Percentiles rank a stretch among this genome's conserved stretches.
Evolutionary conservation across 2,329 filamentous ascomycete species (phyloP).

Genomic region (Pseudogymnoascus sp.): DNA sequence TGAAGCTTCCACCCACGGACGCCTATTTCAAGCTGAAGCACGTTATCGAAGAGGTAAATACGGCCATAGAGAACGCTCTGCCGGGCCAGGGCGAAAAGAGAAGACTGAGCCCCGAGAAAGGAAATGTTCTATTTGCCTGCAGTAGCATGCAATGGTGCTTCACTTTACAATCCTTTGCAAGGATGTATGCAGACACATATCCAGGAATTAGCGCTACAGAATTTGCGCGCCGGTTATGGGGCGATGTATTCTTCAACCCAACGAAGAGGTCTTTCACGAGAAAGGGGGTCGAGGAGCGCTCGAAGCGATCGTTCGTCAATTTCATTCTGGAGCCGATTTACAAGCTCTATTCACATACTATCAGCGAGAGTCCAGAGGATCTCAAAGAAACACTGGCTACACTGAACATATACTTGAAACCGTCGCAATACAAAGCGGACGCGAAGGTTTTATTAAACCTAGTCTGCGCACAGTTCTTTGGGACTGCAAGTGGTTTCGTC

Average conservation of each 20-base stretch:
- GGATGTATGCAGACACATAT: constrained; percentile 90
- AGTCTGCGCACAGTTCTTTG: constrained; percentile 94
- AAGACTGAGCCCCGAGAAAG: constrained; percentile 88
- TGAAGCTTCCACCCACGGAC: constrained; percentile 88
- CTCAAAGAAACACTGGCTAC: constrained; percentile 69
- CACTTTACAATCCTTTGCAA: constrained; percentile 85
- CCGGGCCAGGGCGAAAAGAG: constrained; percentile 71
- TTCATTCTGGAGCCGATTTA: constrained; percentile 96
- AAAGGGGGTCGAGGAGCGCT: constrained; percentile 70
- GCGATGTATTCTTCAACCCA: constrained; percentile 94
- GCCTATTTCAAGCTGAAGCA: constrained; percentile 99
- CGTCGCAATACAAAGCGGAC: constrained; percentile 83
- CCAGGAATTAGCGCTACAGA: constrained; percentile 72
- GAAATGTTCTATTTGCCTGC: constrained; percentile 95
- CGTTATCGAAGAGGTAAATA: constrained; percentile 97
- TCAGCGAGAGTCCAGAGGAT: constrained; percentile 81
- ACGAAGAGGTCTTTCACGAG: constrained; percentile 83
- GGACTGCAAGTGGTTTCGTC: constrained; percentile 78
- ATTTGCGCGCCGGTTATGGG: constrained; percentile 83
- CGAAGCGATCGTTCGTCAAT: constrained; percentile 82
- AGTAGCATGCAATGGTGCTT: constrained; percentile 95
- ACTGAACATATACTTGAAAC: constrained; percentile 80
- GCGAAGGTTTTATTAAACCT: constrained; percentile 81
- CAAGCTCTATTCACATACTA: constrained; percentile 91
- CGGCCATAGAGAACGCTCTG: constrained; percentile 78